Conservation (phyloP, 805 yeast genomes). For the Ogataea salicorniae region DNA sequence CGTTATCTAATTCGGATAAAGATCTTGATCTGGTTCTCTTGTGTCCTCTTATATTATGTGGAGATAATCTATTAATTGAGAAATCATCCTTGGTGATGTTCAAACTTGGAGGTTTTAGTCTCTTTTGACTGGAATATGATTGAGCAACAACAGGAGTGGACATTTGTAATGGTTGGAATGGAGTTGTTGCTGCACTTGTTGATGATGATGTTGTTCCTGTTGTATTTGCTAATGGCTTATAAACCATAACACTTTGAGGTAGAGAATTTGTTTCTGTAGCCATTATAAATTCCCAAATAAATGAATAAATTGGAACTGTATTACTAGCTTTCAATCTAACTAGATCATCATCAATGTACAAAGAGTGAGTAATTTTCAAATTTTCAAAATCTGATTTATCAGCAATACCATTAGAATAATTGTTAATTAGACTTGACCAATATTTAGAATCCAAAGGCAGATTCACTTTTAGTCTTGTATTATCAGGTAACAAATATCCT, state of each 20-base stretch:
- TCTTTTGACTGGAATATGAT: conserved; percentile 1
- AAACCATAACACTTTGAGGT: conserved; percentile 24
- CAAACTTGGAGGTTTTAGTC: conserved; percentile 2
- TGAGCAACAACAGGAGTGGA: conserved; percentile 1
- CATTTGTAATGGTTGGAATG: not conserved
- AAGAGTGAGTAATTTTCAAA: conserved; percentile 25
- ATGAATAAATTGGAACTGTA: conserved; percentile 22
- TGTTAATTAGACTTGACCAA: conserved; percentile 29
- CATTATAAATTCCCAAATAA: conserved; percentile 29
- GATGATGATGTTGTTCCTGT: not conserved
- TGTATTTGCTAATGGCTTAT: conserved; percentile 1
- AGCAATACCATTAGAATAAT: conserved; percentile 28
- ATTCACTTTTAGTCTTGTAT: conserved; percentile 19
- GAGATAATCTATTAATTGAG: not conserved
- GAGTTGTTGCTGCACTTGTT: not conserved
- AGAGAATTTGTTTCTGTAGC: conserved; percentile 14
- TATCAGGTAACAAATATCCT: conserved; percentile 21
- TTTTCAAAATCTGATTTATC: conserved; percentile 16
- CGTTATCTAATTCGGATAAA: conserved; percentile 25
- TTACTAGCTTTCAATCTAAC: conserved; percentile 10
- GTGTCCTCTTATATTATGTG: conserved; percentile 21
- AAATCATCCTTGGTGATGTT: not conserved
- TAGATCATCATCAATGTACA: conserved; percentile 26
- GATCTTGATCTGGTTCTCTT: conserved; percentile 33
- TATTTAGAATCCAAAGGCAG: conserved; percentile 29